These are phyloP conservation scores for Neopestalotiopsis sp. DNA, from an alignment of 2,329 filamentous ascomycete genomes.

Conservation along the genomic window DNA sequence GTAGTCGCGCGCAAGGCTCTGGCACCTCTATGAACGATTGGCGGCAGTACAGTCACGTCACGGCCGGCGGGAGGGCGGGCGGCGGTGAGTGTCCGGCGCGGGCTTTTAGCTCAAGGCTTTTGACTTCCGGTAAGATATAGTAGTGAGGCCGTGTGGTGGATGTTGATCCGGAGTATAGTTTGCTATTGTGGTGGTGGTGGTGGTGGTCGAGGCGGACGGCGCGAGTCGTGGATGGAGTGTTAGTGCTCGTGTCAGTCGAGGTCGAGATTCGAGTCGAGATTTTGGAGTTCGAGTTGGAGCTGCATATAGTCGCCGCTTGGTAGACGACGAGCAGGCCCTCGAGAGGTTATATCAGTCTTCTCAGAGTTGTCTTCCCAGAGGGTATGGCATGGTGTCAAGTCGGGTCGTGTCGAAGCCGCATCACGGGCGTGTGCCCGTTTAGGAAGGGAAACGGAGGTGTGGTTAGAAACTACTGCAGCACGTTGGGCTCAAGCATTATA, in stretches of 20 bases:
- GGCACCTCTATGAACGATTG: not conserved
- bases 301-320: not conserved
- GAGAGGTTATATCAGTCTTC: constrained; percentile 9
- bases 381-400: constrained; percentile 1
- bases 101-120: not conserved
- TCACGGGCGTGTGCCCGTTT: constrained; percentile 15
- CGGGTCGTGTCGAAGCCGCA: constrained; percentile 17
- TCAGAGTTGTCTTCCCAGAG: not conserved
- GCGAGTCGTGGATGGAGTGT: not conserved
- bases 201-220: not conserved
- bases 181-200: constrained; percentile 1
- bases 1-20: constrained; percentile 10
- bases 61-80: too few relatives aligned
- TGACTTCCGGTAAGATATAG: not conserved
- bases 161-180: not conserved
- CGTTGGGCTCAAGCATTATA: constrained; percentile 24
- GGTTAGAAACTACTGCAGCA: constrained; percentile 26
- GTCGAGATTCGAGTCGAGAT: not conserved
- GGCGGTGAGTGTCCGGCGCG: not conserved
- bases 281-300: not conserved
- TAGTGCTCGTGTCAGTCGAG: not conserved
- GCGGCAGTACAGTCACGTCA: not conserved
- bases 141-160: not conserved
- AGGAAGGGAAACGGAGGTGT: constrained; percentile 26
- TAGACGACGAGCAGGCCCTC: not conserved